phyloP scores from a whole-genome alignment of 2,329 filamentous ascomycete species.

The Fonsecaea monophora region DNA sequence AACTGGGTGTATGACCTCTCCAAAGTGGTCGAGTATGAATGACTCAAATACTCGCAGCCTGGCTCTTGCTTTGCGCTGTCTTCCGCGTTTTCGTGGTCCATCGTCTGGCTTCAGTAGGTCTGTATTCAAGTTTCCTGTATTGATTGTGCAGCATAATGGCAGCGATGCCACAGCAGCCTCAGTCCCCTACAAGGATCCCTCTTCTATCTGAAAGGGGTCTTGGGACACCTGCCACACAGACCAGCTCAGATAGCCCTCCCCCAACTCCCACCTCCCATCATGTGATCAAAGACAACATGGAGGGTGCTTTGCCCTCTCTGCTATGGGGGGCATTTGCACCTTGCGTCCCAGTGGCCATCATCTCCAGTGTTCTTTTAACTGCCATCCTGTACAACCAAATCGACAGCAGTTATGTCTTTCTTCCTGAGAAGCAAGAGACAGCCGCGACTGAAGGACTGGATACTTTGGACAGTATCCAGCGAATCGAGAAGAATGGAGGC shows the following conservation, averaged over 20 bases:
- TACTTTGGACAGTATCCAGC: slow-evolving; percentile 17
- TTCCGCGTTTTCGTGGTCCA: neutral
- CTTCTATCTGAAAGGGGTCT: slow-evolving; percentile 11
- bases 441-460: slow-evolving; percentile 11
- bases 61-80: neutral
- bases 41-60: slow-evolving; percentile 1
- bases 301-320: slow-evolving; percentile 21
- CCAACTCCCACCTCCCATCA: slow-evolving; percentile 9
- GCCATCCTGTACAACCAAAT: slow-evolving; percentile 30
- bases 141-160: slow-evolving; percentile 13
- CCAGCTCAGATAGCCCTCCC: slow-evolving; percentile 13
- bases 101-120: neutral
- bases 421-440: slow-evolving; percentile 6
- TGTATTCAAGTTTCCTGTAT: neutral
- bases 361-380: slow-evolving; percentile 26
- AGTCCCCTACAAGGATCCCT: slow-evolving; percentile 17
- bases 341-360: slow-evolving; percentile 31
- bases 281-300: slow-evolving; percentile 19
- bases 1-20: neutral
- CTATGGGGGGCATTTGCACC: slow-evolving; percentile 32
- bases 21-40: neutral
- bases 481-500: slow-evolving; percentile 24
- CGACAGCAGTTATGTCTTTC: slow-evolving; percentile 23
- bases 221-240: slow-evolving; percentile 9
- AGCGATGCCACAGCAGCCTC: neutral